These are phyloP conservation scores for Austroboletus festivus DNA, from an alignment of 768 basidiomycete species.

Conservation along the genomic window DNA sequence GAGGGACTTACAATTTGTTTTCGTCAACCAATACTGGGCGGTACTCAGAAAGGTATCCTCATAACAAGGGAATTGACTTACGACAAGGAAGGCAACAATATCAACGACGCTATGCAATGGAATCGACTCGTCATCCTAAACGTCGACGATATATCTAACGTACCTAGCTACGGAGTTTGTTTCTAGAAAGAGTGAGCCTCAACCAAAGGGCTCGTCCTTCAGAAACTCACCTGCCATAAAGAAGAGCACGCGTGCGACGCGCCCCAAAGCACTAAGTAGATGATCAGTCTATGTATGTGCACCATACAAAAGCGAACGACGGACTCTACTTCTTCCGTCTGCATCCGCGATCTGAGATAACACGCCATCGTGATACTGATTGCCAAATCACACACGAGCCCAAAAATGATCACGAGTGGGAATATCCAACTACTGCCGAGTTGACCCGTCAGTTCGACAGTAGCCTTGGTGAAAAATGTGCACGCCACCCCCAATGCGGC, in stretches of 20 bases:
- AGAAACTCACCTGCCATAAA: conserved; percentile 13
- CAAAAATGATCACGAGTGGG: conserved; percentile 15
- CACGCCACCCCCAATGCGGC: conserved; percentile 19
- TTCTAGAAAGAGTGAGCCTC: conserved; percentile 12
- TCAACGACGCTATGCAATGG: conserved; percentile 8
- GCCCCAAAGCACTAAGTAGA: conserved; percentile 5
- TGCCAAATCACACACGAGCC: conserved; percentile 17
- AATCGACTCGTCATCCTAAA: neutral
- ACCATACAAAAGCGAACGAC: neutral
- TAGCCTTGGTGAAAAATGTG: conserved; percentile 13
- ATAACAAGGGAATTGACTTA: conserved; percentile 1
- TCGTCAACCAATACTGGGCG: conserved; percentile 19
- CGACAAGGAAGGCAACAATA: conserved; percentile 5
- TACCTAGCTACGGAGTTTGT: conserved; percentile 14
- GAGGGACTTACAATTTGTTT: conserved; percentile 6
- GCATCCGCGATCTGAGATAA: conserved; percentile 8
- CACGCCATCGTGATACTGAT: conserved; percentile 6
- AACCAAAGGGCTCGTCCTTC: neutral
- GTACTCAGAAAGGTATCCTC: neutral
- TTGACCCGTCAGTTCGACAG: conserved; percentile 3
- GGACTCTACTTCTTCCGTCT: conserved; percentile 5
- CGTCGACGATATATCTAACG: neutral
- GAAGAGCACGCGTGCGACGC: neutral
- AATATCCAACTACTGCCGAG: conserved; percentile 17
- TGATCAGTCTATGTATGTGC: neutral